Evolutionary conservation across 2,329 filamentous ascomycete genomes (phyloP), one percentile per base, ranked within the genome.

Genomic region (Elsinoe ampelina): DNA sequence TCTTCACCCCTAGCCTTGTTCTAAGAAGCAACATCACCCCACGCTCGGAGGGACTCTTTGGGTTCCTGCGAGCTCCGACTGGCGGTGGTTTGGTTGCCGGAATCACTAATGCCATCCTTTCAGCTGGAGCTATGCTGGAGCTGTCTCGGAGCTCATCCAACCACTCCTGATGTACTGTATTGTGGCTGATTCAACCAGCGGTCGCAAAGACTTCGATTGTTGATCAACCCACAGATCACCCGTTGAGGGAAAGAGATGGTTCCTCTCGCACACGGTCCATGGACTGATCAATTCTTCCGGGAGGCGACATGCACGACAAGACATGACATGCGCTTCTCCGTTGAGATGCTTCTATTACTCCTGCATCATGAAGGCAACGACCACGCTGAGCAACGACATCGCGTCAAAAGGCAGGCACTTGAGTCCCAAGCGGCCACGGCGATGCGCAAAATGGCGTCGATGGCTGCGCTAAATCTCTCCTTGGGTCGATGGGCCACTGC

Each of bases 381-480:
- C 45, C 45, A 50, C 41, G 36, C 8, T 30, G 36, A 39, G 36
- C 36, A 39, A 39, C 26, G 36, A 39, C 36, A n/a, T n/a, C 36
- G 17, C 36, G 26, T 30, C 26, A 30, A 30, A 30, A 30, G 26
- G 26, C 26, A 30, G 34, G 32, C 15, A 19, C 20, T 39, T 52
- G 35, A 38, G 20, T 38, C 48, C 45, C 48, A 39, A 20, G 35
- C 48, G 35, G 34, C 19, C 15, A 38, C 19, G 6, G 32, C 26
- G 10, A 20, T 22, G 35, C 11, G 15, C 34, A 15, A 13, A 19
- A 52, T 39, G 32, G 48, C 48, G 48, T 52, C 32, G 32, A 52
- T 52, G 48, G 48, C 48, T 52, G 48, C 48, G 19, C 48, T 52
- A 52, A 52, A 30, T 13, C 32, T 22, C 48, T n/a, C 10, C 32